phyloP scores from a whole-genome alignment of 2,329 filamentous ascomycete species.

The Chaetomiaceae sp. region DNA sequence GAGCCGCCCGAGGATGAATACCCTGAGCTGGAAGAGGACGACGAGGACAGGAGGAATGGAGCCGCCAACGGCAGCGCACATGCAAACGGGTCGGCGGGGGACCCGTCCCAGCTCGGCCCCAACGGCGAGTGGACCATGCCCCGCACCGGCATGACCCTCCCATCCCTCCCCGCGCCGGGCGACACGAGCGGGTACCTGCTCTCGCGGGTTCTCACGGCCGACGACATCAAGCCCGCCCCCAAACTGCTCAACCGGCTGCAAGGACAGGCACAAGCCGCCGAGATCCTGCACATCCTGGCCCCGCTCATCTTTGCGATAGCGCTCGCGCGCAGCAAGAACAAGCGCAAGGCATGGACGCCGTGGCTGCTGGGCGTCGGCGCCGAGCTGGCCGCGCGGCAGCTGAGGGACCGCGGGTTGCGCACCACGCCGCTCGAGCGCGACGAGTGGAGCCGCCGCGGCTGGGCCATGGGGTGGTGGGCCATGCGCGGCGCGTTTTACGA shows the following conservation, averaged over 20 bases:
- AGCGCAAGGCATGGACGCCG: constrained; percentile 69
- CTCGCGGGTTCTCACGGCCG: constrained; percentile 84
- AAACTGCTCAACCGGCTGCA: constrained; percentile 79
- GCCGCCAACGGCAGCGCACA: constrained; percentile 1
- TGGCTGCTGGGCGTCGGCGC: constrained; percentile 84
- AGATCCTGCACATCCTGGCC: constrained; percentile 86
- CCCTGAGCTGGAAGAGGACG: constrained; percentile 57
- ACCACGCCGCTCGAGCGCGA: constrained; percentile 87
- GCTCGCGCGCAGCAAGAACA: constrained; percentile 67
- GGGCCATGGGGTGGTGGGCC: constrained; percentile 90
- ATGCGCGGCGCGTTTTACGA: constrained; percentile 98
- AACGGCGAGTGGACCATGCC: constrained; percentile 78
- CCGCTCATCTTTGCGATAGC: constrained; percentile 83
- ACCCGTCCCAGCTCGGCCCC: constrained; percentile 14
- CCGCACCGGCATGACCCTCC: constrained; percentile 81
- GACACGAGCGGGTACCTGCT: constrained; percentile 86
- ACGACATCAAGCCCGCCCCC: constrained; percentile 91
- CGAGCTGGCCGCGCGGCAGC: constrained; percentile 84
- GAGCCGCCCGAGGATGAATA: constrained; percentile 47
- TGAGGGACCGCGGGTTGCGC: constrained; percentile 68
- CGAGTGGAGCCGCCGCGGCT: constrained; percentile 81
- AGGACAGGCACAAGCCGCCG: constrained; percentile 69
- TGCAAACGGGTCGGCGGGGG: constrained; percentile 16
- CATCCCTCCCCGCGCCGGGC: constrained; percentile 71
- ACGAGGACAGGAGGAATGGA: constrained; percentile 42